Conservation (phyloP, 371 early-diverging fungal species). For the Haplosporangium sp. region DNA sequence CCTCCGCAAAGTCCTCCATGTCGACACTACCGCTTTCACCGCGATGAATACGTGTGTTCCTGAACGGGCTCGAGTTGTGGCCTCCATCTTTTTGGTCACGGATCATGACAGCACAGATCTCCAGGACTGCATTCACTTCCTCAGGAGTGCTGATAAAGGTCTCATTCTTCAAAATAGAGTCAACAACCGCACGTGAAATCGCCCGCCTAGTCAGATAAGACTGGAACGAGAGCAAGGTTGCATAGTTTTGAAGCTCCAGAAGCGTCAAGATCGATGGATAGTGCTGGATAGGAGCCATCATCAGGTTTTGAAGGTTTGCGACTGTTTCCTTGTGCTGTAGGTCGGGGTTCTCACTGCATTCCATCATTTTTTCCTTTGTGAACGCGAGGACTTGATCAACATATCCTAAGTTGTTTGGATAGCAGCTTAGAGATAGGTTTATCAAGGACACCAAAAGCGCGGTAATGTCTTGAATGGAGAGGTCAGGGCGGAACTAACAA, state of each 20-base stretch:
- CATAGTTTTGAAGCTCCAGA: slow-evolving; percentile 74
- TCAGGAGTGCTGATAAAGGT: slow-evolving; percentile 76
- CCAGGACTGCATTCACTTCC: slow-evolving; percentile 86
- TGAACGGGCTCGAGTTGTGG: slow-evolving; percentile 55
- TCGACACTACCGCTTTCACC: slow-evolving; percentile 64
- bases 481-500: slow-evolving; percentile 86
- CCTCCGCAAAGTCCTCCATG: slow-evolving; percentile 82
- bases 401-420: slow-evolving; percentile 88
- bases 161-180: slow-evolving; percentile 71
- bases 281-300: slow-evolving; percentile 80
- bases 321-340: slow-evolving; percentile 70
- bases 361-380: slow-evolving; percentile 73
- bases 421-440: slow-evolving; percentile 91
- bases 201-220: slow-evolving; percentile 83
- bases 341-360: slow-evolving; percentile 65
- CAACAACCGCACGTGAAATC: slow-evolving; percentile 82
- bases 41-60: slow-evolving; percentile 48
- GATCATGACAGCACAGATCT: slow-evolving; percentile 82
- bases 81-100: slow-evolving; percentile 80
- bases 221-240: slow-evolving; percentile 81
- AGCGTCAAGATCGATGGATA: slow-evolving; percentile 75
- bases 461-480: slow-evolving; percentile 89
- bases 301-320: slow-evolving; percentile 70
- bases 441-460: slow-evolving; percentile 87
- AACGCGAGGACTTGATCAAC: slow-evolving; percentile 90